phyloP scores from a whole-genome alignment of 805 yeast species.

The Scheffersomyces ergatensis region DNA sequence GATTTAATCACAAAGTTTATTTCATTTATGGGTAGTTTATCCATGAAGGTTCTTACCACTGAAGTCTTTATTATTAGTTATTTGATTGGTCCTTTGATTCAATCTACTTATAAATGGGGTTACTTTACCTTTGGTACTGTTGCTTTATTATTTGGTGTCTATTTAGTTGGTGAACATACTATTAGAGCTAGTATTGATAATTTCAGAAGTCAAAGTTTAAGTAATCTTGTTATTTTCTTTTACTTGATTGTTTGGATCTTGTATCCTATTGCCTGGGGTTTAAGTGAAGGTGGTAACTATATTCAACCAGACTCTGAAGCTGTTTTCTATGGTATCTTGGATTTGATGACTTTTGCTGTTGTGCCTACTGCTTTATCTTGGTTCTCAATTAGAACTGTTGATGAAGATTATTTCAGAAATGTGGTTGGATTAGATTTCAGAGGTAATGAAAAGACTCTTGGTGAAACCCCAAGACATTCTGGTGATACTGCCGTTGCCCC shows the following conservation, averaged over 20 bases:
- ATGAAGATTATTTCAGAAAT: slow-evolving; percentile 24
- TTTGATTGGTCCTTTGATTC: slow-evolving; percentile 55
- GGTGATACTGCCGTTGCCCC: slow-evolving; percentile 43
- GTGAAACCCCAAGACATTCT: slow-evolving; percentile 36
- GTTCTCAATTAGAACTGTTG: slow-evolving; percentile 19
- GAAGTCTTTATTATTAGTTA: slow-evolving; percentile 52
- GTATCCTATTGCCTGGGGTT: slow-evolving; percentile 50
- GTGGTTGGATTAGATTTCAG: slow-evolving; percentile 2
- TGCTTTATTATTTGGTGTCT: slow-evolving; percentile 40
- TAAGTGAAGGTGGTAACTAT: slow-evolving; percentile 62
- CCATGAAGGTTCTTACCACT: slow-evolving; percentile 41
- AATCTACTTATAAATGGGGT: slow-evolving; percentile 66
- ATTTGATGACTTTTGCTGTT: slow-evolving; percentile 42
- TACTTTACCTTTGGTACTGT: slow-evolving; percentile 55
- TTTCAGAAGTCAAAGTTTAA: not conserved
- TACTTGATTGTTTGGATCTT: slow-evolving; percentile 45
- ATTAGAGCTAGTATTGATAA: not conserved
- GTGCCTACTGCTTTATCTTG: slow-evolving; percentile 39
- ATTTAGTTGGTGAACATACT: slow-evolving; percentile 19
- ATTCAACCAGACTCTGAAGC: slow-evolving; percentile 59
- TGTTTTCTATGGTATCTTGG: slow-evolving; percentile 59
- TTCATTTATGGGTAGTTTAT: slow-evolving; percentile 30
- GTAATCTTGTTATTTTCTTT: slow-evolving; percentile 19
- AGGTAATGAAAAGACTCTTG: slow-evolving; percentile 6
- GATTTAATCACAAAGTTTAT: slow-evolving; percentile 28